These are phyloP conservation scores for Amyloporia xantha DNA, from an alignment of 768 basidiomycete genomes.

Conservation along the genomic window DNA sequence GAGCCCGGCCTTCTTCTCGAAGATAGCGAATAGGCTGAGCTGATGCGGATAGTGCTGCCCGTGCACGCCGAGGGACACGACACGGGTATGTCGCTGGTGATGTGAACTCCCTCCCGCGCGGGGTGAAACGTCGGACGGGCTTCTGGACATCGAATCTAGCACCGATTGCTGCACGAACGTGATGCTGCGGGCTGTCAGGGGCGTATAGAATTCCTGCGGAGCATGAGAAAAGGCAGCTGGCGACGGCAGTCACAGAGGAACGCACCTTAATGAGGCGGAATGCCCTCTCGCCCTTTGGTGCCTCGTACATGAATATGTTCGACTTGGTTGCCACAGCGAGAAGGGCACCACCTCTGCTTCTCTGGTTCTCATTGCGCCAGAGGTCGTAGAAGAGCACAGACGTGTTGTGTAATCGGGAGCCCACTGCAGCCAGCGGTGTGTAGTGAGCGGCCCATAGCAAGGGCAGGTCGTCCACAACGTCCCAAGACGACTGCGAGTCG, in stretches of 20 bases:
- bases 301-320: constrained; percentile 71
- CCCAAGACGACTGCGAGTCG: constrained; percentile 36
- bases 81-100: constrained; percentile 10
- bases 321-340: constrained; percentile 74
- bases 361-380: constrained; percentile 52
- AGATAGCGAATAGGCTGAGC: constrained; percentile 72
- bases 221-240: background rate
- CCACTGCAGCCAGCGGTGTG: constrained; percentile 61
- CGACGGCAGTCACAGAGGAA: constrained; percentile 9
- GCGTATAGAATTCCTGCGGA: constrained; percentile 76
- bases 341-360: constrained; percentile 40
- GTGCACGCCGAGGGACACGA: constrained; percentile 11
- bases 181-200: constrained; percentile 56
- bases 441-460: constrained; percentile 85
- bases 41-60: constrained; percentile 53
- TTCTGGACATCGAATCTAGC: constrained; percentile 40
- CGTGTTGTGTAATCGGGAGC: constrained; percentile 53
- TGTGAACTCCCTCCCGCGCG: constrained; percentile 17
- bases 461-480: constrained; percentile 65
- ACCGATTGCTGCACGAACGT: constrained; percentile 67
- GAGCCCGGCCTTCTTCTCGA: constrained; percentile 84
- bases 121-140: constrained; percentile 33
- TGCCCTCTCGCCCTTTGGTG: constrained; percentile 77
- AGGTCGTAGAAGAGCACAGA: constrained; percentile 63
- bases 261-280: constrained; percentile 78